These are phyloP conservation scores for Calocera cornea DNA, from an alignment of 768 basidiomycete genomes.

Conservation along the genomic window DNA sequence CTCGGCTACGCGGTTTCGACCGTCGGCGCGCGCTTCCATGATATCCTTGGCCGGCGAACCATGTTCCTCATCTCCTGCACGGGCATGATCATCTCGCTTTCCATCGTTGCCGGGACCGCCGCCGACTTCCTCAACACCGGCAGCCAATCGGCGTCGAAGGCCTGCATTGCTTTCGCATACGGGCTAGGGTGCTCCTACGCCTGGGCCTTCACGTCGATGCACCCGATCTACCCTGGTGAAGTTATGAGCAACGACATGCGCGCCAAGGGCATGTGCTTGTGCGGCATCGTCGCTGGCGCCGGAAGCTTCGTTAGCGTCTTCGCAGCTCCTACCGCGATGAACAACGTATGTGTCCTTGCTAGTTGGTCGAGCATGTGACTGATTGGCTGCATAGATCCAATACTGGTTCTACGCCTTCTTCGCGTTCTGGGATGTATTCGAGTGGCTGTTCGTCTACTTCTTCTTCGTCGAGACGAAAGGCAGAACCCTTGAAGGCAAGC, in stretches of 20 bases:
- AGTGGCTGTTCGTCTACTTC: constrained; percentile 19
- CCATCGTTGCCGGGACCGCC: neutral
- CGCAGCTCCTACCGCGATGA: constrained; percentile 48
- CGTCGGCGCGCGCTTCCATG: constrained; percentile 21
- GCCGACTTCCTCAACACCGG: neutral
- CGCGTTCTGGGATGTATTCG: constrained; percentile 20
- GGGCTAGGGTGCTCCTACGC: neutral
- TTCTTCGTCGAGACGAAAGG: constrained; percentile 20
- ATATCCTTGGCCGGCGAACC: neutral
- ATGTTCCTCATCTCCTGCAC: neutral
- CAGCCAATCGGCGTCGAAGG: neutral
- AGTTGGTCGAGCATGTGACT: neutral
- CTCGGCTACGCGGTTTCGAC: constrained; percentile 45
- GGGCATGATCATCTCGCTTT: neutral
- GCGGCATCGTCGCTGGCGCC: constrained; percentile 43
- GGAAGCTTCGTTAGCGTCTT: constrained; percentile 53
- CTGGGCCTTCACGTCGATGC: neutral
- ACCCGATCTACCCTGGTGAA: constrained; percentile 46
- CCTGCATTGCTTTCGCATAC: neutral
- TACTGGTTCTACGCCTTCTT: constrained; percentile 12
- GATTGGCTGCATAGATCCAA: neutral
- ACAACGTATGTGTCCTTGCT: constrained; percentile 28
- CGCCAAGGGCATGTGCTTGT: constrained; percentile 46
- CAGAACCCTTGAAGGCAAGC: constrained; percentile 20
- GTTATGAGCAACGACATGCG: constrained; percentile 52